Percentiles rank a stretch among this genome's conserved stretches.
Evolutionary conservation across 768 basidiomycete species (phyloP).

Genomic region (Leucosporidium yakuticum): DNA sequence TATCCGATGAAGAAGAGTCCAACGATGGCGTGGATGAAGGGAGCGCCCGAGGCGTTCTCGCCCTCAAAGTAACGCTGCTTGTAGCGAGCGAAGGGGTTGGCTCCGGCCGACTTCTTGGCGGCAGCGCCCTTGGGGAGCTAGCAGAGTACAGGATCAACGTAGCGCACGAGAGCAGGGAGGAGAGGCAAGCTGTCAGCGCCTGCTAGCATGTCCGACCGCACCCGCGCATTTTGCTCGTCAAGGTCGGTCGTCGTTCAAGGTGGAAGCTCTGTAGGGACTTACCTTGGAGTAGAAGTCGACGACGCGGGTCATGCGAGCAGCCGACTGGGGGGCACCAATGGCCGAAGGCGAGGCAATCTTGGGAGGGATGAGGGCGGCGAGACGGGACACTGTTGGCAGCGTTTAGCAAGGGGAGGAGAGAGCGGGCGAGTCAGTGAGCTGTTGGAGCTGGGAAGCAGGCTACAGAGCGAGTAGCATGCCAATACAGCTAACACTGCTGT

Average conservation of each 20-base stretch:
- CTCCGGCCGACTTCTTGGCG: slow-evolving; percentile 44
- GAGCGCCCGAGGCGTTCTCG: slow-evolving; percentile 64
- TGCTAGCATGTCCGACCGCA: background rate
- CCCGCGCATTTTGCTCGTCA: too few species aligned
- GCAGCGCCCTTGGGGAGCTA: slow-evolving; percentile 78
- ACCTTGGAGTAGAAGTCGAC: slow-evolving; percentile 89
- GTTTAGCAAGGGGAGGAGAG: background rate
- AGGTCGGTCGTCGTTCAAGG: too few species aligned
- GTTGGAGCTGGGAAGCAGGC: too few species aligned
- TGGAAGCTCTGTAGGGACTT: background rate
- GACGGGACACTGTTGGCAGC: slow-evolving; percentile 38
- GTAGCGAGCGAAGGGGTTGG: slow-evolving; percentile 57
- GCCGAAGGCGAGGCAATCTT: slow-evolving; percentile 89
- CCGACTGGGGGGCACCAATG: slow-evolving; percentile 63
- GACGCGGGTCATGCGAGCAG: slow-evolving; percentile 71
- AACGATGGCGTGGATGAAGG: slow-evolving; percentile 59
- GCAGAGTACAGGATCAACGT: background rate
- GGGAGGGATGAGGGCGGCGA: slow-evolving; percentile 79
- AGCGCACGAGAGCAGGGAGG: background rate
- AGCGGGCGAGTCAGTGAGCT: too few species aligned
- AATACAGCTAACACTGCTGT: too few species aligned
- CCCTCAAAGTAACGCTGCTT: slow-evolving; percentile 76
- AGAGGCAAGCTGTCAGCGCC: background rate
- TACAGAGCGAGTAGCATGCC: too few species aligned
- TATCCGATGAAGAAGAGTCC: slow-evolving; percentile 72